These are phyloP conservation scores for Gamsiella multidivaricata DNA, from an alignment of 192 early-diverging fungal species.

Conservation along the genomic window DNA sequence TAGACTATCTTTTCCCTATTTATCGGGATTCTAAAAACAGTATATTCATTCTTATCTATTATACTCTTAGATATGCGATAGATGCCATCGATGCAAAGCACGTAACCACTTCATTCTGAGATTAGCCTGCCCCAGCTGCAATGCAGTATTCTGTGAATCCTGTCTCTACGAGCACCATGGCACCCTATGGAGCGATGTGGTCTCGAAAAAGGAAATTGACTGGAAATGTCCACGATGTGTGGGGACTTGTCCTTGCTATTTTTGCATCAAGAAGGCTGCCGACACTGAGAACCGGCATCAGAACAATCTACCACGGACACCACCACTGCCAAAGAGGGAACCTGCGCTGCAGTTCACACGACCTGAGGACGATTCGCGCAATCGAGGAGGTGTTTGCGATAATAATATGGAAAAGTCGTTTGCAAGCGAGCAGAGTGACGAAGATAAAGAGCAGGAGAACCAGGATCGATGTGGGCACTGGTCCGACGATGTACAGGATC, in stretches of 20 bases:
- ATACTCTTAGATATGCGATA: no score
- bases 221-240: conserved; percentile 32
- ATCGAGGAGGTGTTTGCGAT: conserved; percentile 17
- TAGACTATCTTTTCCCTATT: not conserved
- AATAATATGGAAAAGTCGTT: conserved; percentile 10
- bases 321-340: no score
- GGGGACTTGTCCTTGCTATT: not conserved
- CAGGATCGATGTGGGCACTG: no score
- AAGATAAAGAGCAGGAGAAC: no score
- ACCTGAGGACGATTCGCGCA: conserved; percentile 29
- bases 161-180: conserved; percentile 24
- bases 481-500: no score
- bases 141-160: conserved; percentile 5
- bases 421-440: not conserved
- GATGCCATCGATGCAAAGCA: conserved; percentile 17
- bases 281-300: not conserved
- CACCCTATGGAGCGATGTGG: conserved; percentile 18
- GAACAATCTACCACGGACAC: no score
- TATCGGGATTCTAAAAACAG: no score
- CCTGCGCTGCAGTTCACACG: conserved; percentile 12
- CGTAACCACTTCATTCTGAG: not conserved
- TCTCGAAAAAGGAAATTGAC: not conserved
- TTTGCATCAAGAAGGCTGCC: conserved; percentile 6
- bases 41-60: no score
- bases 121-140: conserved; percentile 5